Base-by-base conservation (phyloP, 2,329 filamentous ascomycete genomes). In the Diatrype stigma region DNA sequence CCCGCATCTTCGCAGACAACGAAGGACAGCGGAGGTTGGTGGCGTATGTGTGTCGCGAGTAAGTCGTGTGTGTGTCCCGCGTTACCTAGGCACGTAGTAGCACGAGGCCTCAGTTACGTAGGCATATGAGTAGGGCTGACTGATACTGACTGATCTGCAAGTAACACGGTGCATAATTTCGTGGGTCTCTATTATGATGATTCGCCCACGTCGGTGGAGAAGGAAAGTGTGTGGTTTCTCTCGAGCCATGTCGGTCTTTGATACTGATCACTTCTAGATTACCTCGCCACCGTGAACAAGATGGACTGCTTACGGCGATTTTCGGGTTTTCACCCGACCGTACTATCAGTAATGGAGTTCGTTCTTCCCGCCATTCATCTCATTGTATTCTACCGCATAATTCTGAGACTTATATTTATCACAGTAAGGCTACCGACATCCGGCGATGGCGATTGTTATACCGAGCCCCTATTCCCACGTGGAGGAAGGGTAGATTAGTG, bases 381-480 rank as follows among this genome's bases (percentile, higher is more conserved):
- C 34, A 16, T 37, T 37, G 26, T 30, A 10, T 30, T 5, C 26
- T 30, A 30, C 26, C 6, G 12, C 6, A 26, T 19, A 5, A 8
- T 17, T 8, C 1, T 17, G 19, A 28, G 50, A 37, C 21, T 42
- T 3, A 12, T 14, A 26, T 10, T n/a, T n/a, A 10, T 42, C 26
- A 30, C 44, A 70, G 67, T 19, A 70, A 70, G 50, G 67, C 68
- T 22, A 63, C 53, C 7, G 63, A 70, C 6, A 60, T 68, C 2
- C 69, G 65, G 52, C 61, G 61, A 22, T 72, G 67, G 66, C 65
- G 68, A 1, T 51, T 72, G 3, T 60, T 71, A 1, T 70, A 67
- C 45, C 63, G 69, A 17, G 52, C 55, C 1, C 70, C 69, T 0
- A 55, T 72, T 2, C 48, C 61, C 1, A 63, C 51, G 0, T 72